Evolutionary conservation across 2,329 filamentous ascomycete genomes (phyloP).

Genomic region (Aspergillus alliaceus): DNA sequence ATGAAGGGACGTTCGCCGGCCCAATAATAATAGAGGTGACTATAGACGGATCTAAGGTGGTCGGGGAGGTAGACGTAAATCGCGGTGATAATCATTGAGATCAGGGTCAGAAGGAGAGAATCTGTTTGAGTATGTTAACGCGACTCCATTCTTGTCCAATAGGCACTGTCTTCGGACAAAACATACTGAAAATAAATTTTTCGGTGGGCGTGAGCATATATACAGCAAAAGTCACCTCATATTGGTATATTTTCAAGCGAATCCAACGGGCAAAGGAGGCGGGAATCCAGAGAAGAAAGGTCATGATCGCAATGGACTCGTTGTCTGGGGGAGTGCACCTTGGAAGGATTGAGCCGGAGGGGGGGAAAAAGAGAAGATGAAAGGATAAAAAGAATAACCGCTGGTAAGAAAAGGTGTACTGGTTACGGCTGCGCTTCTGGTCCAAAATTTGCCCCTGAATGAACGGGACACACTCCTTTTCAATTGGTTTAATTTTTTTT

Average conservation of each 20-base stretch:
- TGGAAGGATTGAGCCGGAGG: constrained; percentile 1
- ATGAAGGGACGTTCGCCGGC: constrained; percentile 65
- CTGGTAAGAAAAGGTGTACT: neutral
- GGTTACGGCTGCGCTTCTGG: neutral
- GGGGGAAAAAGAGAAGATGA: neutral
- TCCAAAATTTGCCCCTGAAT: constrained; percentile 1
- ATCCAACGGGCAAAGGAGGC: constrained; percentile 74
- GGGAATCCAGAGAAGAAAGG: constrained; percentile 37
- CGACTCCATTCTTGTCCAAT: neutral
- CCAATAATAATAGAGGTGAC: constrained; percentile 92
- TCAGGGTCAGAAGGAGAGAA: constrained; percentile 85
- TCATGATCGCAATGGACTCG: constrained; percentile 20
- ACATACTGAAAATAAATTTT: constrained; percentile 94
- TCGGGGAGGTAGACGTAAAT: constrained; percentile 90
- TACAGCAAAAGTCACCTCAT: constrained; percentile 92
- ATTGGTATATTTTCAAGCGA: constrained; percentile 93
- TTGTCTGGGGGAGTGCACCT: neutral
- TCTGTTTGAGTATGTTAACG: constrained; percentile 54
- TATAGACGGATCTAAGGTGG: constrained; percentile 78
- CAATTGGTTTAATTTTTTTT: too few relatives aligned
- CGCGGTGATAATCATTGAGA: constrained; percentile 82
- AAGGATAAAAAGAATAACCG: too few relatives aligned
- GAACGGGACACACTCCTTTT: neutral
- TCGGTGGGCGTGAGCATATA: constrained; percentile 98
- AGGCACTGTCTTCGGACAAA: neutral